A percentile compares a stretch with the other conserved stretches of the same genome.
Conservation (phyloP, 106 monocot genomes). For the Dioscorea zingiberensis region DNA sequence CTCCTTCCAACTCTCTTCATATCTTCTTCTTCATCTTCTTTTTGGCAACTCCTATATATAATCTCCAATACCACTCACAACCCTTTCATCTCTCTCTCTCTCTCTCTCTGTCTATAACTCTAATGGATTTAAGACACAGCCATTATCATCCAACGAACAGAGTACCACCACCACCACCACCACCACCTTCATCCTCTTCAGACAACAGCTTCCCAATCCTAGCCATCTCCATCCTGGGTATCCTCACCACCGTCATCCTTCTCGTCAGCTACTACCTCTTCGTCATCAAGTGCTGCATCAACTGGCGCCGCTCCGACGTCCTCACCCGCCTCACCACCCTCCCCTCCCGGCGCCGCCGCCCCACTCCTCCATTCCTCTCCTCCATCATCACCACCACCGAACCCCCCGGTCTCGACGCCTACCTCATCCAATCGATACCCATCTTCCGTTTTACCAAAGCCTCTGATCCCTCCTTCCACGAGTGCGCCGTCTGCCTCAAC, state of each 20-base stretch:
- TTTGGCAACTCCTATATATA: no score
- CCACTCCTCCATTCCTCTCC: not conserved
- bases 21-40: no score
- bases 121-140: no score
- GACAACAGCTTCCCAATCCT: constrained; percentile 18
- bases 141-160: not conserved
- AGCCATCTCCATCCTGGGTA: constrained; percentile 19
- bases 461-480: not conserved
- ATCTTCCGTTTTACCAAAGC: constrained; percentile 13
- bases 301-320: constrained; percentile 9
- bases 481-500: constrained; percentile 27
- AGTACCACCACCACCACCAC: not conserved
- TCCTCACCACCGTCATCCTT: constrained; percentile 22
- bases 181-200: not conserved
- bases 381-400: no score
- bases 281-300: constrained; percentile 29
- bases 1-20: no score
- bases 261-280: constrained; percentile 39
- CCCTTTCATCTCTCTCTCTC: no score
- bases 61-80: no score
- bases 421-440: constrained; percentile 18
- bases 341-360: constrained; percentile 2
- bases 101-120: no score
- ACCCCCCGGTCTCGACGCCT: not conserved
- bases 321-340: constrained; percentile 11